These are phyloP conservation scores for Staphylotrichum longicolle DNA, from an alignment of 495 filamentous ascomycete genomes.

Conservation along the genomic window DNA sequence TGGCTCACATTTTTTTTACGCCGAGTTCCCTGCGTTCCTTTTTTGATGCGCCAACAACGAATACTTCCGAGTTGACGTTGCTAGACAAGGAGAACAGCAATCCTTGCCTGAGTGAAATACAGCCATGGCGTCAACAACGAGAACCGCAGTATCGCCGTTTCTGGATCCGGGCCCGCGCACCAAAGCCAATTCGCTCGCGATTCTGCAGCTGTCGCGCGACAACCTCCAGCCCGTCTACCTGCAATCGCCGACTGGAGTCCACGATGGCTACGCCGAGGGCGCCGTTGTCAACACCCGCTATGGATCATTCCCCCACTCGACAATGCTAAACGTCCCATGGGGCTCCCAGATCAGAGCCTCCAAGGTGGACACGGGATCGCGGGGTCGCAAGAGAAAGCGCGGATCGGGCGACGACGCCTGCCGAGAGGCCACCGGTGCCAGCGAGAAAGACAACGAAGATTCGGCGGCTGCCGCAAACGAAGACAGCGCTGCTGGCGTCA, in stretches of 20 bases:
- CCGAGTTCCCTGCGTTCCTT: too few relatives aligned
- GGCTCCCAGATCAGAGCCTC: constrained; percentile 87
- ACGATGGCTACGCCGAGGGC: constrained; percentile 73
- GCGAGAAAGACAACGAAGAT: constrained; percentile 33
- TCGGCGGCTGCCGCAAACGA: constrained; percentile 22
- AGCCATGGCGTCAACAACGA: constrained; percentile 31
- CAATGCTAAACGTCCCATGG: constrained; percentile 78
- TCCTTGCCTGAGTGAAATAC: too few relatives aligned
- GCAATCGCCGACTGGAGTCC: constrained; percentile 53
- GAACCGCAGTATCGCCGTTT: constrained; percentile 60
- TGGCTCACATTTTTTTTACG: too few relatives aligned
- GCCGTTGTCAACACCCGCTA: constrained; percentile 90
- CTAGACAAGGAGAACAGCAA: too few relatives aligned
- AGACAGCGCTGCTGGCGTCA: constrained; percentile 32
- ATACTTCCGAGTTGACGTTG: too few relatives aligned
- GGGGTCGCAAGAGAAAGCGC: constrained; percentile 58
- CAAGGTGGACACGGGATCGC: constrained; percentile 82
- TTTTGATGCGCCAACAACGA: too few relatives aligned
- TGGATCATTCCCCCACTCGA: constrained; percentile 90
- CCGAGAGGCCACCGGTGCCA: constrained; percentile 29
- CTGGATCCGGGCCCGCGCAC: constrained; percentile 61
- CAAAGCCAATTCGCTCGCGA: constrained; percentile 58
- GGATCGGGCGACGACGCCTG: constrained; percentile 55
- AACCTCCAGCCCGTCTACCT: constrained; percentile 73
- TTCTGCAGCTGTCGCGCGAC: constrained; percentile 84